Base-by-base conservation (phyloP, 176 grass and related monocot genomes). In the Aegilops bicornis region DNA sequence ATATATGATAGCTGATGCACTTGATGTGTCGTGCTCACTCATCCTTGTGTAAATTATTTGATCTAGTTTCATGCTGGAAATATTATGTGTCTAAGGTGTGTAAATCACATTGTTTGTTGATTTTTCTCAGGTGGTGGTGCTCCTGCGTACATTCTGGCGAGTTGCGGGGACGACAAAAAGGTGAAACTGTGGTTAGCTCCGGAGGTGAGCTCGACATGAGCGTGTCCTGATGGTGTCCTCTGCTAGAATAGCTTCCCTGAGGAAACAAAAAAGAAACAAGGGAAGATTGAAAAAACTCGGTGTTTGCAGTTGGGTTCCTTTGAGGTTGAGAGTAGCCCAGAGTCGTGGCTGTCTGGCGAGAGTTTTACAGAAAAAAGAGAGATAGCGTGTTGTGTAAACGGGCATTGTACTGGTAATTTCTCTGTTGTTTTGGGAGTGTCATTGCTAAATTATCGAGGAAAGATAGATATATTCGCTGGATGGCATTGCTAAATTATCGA, bases 131-230 rank as follows among this genome's bases (percentile, higher is more conserved):
- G 90, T 78, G 92, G 90, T 78, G 92, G 94, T 12, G 73, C 50
- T 65, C 82, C 80, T 30, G 74, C 80, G 0, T 88, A 87, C 54
- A 61, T 94, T 37, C 83, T 99, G n/a, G 94, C 83, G 40, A 94
- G 83, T 23, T 79, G 88, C 61, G 85, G 97, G 16, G 73, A 82
- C 22, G 94, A 99, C 83, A 99, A 95, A 81, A 99, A 93, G 82
- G 97, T 94, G 69, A 99, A 99, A 78, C 90, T 99, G 42, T 99
- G 97, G 97, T 80, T 88, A 78, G 97, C 90, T 48, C 92, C 94
- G 10, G 58, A 90, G 23, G 76, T 32, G 54, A 52, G 76, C 80
- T 83, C 94, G 16, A 80, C 82, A 35, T 92, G 86, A 94, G 11
- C 13, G 27, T 27, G 8, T 60, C 9, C 2, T 36, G 25, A 5